These are phyloP conservation scores for Berberis vulgaris DNA, from an alignment of 164 flowering plant genomes.

Conservation along the genomic window DNA sequence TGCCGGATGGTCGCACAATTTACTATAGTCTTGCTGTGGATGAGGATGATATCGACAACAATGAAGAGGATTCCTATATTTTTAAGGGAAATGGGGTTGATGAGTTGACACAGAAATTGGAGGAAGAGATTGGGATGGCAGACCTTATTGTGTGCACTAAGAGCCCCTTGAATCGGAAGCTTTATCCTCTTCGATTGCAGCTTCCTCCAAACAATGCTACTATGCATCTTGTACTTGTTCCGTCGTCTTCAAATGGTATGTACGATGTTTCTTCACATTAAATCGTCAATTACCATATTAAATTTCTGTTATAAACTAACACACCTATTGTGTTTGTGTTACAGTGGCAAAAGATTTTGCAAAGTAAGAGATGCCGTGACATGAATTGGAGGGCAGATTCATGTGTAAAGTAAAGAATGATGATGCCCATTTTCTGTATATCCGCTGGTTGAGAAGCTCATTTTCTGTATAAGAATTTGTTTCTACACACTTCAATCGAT, in stretches of 20 bases:
- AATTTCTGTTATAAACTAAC: too few relatives aligned
- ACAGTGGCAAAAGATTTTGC: too few relatives aligned
- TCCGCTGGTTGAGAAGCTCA: too few relatives aligned
- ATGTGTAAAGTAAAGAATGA: too few relatives aligned
- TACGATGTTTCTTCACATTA: neutral
- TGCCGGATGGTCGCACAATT: slow-evolving; percentile 51
- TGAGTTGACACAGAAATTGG: slow-evolving; percentile 57
- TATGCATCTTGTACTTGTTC: slow-evolving; percentile 63
- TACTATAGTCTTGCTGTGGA: slow-evolving; percentile 57
- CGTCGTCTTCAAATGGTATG: slow-evolving; percentile 37
- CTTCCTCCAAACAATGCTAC: slow-evolving; percentile 67
- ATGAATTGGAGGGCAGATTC: too few relatives aligned
- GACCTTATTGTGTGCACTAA: slow-evolving; percentile 62
- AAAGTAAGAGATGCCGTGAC: too few relatives aligned
- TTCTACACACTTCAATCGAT: too few relatives aligned
- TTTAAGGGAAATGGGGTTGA: slow-evolving; percentile 66
- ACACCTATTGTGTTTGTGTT: too few relatives aligned
- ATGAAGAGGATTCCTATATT: slow-evolving; percentile 28
- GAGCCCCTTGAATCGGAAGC: slow-evolving; percentile 68
- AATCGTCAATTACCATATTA: neutral
- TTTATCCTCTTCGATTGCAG: slow-evolving; percentile 57
- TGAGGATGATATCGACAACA: slow-evolving; percentile 43
- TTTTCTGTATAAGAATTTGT: too few relatives aligned
- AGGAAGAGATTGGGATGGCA: slow-evolving; percentile 57
- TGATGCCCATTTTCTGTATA: too few relatives aligned